Evolutionary conservation across 805 yeast species (phyloP), one percentile per base, ranked within the genome.

Genomic region (Blastobotrys parvus): DNA sequence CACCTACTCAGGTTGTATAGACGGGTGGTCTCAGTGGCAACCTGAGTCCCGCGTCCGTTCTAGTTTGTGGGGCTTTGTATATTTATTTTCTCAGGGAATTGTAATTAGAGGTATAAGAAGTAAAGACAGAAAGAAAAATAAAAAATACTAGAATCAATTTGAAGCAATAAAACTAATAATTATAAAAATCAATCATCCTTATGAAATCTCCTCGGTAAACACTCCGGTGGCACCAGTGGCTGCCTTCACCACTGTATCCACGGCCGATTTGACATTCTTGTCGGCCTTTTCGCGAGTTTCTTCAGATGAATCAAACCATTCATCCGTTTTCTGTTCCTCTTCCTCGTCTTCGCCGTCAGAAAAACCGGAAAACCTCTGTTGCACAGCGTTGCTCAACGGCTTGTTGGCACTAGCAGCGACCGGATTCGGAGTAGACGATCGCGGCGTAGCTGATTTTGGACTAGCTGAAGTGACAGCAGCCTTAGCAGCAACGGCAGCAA

Each of bases 181-280:
- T 31, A 39, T 18, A 42, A 17, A 23, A 11, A 33, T 23, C 17
- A 38, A 34, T 22, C 8, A 21, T 15, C 38, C 34, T 25, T 39
- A 42, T 2, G 39, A 35, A 41, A 41, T 37, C 39, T 48, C 33
- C 48, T 54, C 56, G 47, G 44, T 49, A 43, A 52, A 58, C 22
- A 55, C 49, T 19, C 57, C 51, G 38, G 30, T 30, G 3, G 37
- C 30, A 15, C 27, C 10, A 31, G 15, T 16, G 39, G 17, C 20
- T n/a, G n/a, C n/a, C n/a, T n/a, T n/a, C n/a, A n/a, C n/a, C n/a
- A n/a, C n/a, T n/a, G n/a, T n/a, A n/a, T n/a, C n/a, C n/a, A n/a
- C n/a, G n/a, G n/a, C n/a, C n/a, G 13, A 13, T 16, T 29, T 29
- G 32, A 29, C 32, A 7, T 29, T 16, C 6, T 29, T 16, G 7